Conservation (phyloP, 2,329 filamentous ascomycete genomes). For the Colletotrichum scovillei region DNA sequence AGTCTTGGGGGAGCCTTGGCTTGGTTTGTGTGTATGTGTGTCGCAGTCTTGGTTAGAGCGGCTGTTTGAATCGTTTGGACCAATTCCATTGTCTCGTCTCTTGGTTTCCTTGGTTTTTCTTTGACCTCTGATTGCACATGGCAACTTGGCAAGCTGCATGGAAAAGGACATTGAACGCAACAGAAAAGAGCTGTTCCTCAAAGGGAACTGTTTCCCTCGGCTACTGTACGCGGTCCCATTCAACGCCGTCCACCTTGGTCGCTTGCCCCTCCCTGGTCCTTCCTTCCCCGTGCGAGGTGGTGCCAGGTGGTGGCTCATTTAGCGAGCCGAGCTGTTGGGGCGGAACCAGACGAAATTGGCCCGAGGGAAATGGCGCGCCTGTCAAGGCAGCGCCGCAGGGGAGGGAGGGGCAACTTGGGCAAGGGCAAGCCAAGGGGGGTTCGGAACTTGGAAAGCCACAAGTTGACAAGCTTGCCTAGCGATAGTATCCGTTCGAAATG, state of each 20-base stretch:
- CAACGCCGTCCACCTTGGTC: not conserved
- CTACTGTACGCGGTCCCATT: not conserved
- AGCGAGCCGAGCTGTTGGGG: constrained; percentile 23
- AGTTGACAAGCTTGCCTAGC: too few relatives aligned
- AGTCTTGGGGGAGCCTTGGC: not conserved
- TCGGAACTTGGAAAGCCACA: too few relatives aligned
- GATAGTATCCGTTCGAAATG: not conserved
- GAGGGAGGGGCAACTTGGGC: not conserved
- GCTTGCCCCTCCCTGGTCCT: too few relatives aligned
- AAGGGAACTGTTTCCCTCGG: not conserved
- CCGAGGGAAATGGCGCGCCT: constrained; percentile 21
- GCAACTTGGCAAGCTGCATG: not conserved
- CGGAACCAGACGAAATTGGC: constrained; percentile 14
- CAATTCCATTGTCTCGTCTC: not conserved
- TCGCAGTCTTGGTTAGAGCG: not conserved
- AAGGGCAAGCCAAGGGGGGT: too few relatives aligned
- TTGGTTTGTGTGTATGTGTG: not conserved
- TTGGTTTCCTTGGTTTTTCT: not conserved
- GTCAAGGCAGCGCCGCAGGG: not conserved
- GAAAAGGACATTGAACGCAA: not conserved
- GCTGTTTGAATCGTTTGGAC: not conserved
- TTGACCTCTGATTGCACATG: not conserved
- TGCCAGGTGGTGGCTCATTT: constrained; percentile 3
- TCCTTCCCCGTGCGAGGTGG: not conserved
- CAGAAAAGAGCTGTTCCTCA: not conserved